Evolutionary conservation across 2,329 filamentous ascomycete species (phyloP).

Genomic region (Ceratocystis albifundus): DNA sequence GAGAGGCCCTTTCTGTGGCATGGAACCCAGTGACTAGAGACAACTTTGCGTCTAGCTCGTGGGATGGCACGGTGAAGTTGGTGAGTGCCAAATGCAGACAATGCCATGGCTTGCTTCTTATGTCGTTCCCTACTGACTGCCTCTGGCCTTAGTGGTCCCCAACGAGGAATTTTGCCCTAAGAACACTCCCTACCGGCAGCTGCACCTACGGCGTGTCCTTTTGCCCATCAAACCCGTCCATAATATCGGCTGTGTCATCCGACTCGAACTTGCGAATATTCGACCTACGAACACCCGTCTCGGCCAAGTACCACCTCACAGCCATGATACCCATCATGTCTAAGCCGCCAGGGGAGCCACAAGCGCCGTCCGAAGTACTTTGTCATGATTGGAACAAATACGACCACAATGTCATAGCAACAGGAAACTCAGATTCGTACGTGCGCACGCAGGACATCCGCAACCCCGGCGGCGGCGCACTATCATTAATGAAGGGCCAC

Average conservation of each 20-base stretch:
- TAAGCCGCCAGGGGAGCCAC: conserved; percentile 27
- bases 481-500: conserved; percentile 68
- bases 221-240: conserved; percentile 72
- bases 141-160: conserved; percentile 60
- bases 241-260: conserved; percentile 77
- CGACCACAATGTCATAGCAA: conserved; percentile 68
- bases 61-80: conserved; percentile 93
- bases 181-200: conserved; percentile 78
- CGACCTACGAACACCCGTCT: conserved; percentile 77
- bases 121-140: background rate
- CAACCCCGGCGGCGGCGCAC: conserved; percentile 58
- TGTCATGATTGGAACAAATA: conserved; percentile 99
- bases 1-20: conserved; percentile 82
- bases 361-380: conserved; percentile 66
- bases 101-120: background rate
- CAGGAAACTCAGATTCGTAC: conserved; percentile 75
- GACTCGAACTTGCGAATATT: conserved; percentile 86
- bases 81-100: conserved; percentile 32
- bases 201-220: conserved; percentile 93
- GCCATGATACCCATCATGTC: conserved; percentile 59
- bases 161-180: conserved; percentile 57
- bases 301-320: conserved; percentile 76
- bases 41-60: conserved; percentile 79
- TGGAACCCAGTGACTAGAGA: conserved; percentile 92
- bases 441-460: conserved; percentile 88